Percentiles rank a stretch among this genome's conserved stretches.
Evolutionary conservation across 2,329 filamentous ascomycete species (phyloP).

Genomic region (Tympanopsis confertula): DNA sequence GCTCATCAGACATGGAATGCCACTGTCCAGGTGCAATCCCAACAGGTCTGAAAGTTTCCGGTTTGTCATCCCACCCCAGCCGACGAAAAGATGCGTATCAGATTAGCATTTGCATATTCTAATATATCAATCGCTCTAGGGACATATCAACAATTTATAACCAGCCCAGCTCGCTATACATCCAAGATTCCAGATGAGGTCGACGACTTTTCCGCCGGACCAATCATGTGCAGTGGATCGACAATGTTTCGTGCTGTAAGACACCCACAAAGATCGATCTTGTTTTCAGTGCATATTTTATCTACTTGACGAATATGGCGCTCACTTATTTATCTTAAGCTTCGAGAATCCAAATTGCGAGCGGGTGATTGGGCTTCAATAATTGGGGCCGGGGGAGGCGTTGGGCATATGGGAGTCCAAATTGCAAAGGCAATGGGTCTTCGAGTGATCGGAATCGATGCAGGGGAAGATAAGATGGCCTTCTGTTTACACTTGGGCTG

Average conservation of each 20-base stretch:
- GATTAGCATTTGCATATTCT: no score
- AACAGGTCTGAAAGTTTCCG: no score
- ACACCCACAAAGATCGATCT: no score
- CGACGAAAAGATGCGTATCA: no score
- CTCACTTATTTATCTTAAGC: background rate
- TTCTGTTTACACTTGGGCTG: constrained; percentile 3
- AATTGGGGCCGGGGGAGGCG: constrained; percentile 2
- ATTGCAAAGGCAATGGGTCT: constrained; percentile 5
- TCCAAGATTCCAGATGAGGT: constrained; percentile 4
- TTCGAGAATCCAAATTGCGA: no score
- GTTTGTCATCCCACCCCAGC: no score
- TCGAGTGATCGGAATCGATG: constrained; percentile 4
- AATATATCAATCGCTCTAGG: no score
- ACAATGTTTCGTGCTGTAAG: constrained; percentile 3
- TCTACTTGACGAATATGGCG: background rate
- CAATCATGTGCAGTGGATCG: constrained; percentile 4
- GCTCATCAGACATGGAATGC: no score
- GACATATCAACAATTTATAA: constrained; percentile 5
- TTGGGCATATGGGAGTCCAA: constrained; percentile 5
- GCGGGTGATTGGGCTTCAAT: constrained; percentile 3
- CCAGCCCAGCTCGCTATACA: constrained; percentile 3
- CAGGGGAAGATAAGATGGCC: constrained; percentile 1
- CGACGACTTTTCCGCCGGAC: constrained; percentile 4
- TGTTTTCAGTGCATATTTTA: background rate
- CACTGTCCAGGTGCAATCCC: no score